phyloP scores from a whole-genome alignment of 2,329 filamentous ascomycete species.

The Fusarium lyarnte region DNA sequence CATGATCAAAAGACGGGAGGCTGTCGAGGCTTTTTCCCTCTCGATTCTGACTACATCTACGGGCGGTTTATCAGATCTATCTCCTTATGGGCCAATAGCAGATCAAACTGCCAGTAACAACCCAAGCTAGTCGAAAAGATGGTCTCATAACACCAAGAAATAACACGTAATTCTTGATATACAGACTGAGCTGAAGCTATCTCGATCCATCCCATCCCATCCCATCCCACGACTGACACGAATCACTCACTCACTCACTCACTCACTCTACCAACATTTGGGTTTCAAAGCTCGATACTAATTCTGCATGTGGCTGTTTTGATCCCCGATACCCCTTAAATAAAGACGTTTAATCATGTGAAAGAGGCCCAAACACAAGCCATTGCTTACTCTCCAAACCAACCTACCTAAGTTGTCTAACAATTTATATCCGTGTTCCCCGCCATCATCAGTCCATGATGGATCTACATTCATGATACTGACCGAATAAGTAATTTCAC shows the following conservation, averaged over 20 bases:
- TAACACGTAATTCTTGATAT: not conserved
- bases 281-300: not conserved
- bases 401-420: not conserved
- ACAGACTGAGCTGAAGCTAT: not conserved
- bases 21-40: slow-evolving; percentile 28
- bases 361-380: not conserved
- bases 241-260: not conserved
- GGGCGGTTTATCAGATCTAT: slow-evolving; percentile 1
- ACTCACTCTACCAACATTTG: not conserved
- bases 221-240: not conserved
- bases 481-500: not conserved
- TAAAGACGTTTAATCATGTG: slow-evolving; percentile 2
- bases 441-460: not conserved
- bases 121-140: not conserved
- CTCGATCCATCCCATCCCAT: not conserved
- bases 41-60: slow-evolving; percentile 28
- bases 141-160: not conserved
- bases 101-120: not conserved
- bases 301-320: slow-evolving; percentile 9
- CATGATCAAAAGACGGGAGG: slow-evolving; percentile 36
- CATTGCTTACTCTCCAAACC: not conserved
- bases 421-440: not conserved
- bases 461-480: not conserved
- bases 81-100: not conserved
- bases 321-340: not conserved